Conservation (phyloP, 164 flowering plant genomes). For the Santalum album region DNA sequence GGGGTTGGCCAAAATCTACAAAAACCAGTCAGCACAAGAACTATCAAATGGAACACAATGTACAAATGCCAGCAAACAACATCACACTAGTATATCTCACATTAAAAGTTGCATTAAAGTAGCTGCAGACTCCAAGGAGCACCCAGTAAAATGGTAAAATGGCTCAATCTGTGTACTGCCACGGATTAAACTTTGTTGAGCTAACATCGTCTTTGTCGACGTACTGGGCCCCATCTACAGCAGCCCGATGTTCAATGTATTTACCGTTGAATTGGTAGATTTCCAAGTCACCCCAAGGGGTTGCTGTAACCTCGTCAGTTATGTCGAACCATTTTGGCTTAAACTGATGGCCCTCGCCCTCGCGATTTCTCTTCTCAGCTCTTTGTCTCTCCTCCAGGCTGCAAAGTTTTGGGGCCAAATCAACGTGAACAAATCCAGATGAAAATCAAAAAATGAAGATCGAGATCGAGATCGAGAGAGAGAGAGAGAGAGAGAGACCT, state of each 20-base stretch:
- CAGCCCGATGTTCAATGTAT: constrained; percentile 42
- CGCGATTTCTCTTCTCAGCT: constrained; percentile 43
- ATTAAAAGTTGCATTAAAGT: constrained; percentile 4
- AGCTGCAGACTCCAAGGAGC: too few relatives aligned
- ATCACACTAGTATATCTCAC: constrained; percentile 6
- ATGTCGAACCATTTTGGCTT: constrained; percentile 61
- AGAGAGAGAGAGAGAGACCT: constrained; percentile 39
- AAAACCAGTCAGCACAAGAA: too few relatives aligned
- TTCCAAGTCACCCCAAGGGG: constrained; percentile 73
- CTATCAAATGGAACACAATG: too few relatives aligned
- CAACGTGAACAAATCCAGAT: too few relatives aligned
- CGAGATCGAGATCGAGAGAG: too few relatives aligned
- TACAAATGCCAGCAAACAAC: too few relatives aligned
- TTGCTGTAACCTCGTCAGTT: constrained; percentile 40
- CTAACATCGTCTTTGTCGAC: constrained; percentile 15
- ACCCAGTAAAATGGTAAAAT: background rate
- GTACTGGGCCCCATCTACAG: constrained; percentile 21
- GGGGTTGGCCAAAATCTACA: too few relatives aligned
- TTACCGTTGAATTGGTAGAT: constrained; percentile 49
- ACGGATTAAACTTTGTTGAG: constrained; percentile 53
- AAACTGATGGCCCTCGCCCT: constrained; percentile 35
- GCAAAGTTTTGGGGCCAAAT: too few relatives aligned
- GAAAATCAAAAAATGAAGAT: too few relatives aligned
- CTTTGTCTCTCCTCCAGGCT: constrained; percentile 58
- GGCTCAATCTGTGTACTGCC: constrained; percentile 44